Evolutionary conservation across 805 yeast genomes (phyloP).

Genomic region (Sugiyamaella marilandica): DNA sequence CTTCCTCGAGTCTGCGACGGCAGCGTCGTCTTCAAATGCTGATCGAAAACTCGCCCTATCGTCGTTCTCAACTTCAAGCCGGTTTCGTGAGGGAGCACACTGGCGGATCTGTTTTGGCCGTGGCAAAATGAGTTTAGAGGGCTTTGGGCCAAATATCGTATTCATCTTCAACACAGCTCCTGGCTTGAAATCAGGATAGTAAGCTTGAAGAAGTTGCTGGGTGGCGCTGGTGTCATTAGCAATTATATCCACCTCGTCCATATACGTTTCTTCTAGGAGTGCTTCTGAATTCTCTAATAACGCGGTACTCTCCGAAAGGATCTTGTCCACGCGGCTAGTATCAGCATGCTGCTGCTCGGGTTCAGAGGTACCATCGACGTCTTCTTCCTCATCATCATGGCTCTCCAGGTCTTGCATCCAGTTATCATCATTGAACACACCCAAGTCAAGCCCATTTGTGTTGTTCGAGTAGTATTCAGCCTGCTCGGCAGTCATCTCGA

Average conservation of each 20-base stretch:
- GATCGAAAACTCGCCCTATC: slow-evolving; percentile 47
- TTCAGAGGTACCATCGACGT: neutral
- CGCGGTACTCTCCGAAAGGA: slow-evolving; percentile 1
- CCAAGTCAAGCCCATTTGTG: slow-evolving; percentile 34
- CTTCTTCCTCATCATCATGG: slow-evolving; percentile 24
- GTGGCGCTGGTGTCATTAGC: slow-evolving; percentile 18
- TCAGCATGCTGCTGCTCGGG: neutral
- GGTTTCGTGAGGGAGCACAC: slow-evolving; percentile 49
- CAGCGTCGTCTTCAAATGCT: slow-evolving; percentile 17
- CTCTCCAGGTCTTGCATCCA: slow-evolving; percentile 11
- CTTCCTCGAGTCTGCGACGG: neutral
- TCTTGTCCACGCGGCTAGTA: neutral
- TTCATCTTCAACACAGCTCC: slow-evolving; percentile 60
- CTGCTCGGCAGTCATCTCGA: slow-evolving; percentile 24
- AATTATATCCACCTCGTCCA: slow-evolving; percentile 21
- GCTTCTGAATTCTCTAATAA: slow-evolving; percentile 17
- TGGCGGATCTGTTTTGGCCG: slow-evolving; percentile 38
- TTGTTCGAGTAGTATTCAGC: slow-evolving; percentile 14
- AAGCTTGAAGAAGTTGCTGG: slow-evolving; percentile 28
- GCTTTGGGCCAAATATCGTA: slow-evolving; percentile 58
- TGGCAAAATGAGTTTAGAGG: slow-evolving; percentile 50
- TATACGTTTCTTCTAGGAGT: slow-evolving; percentile 17
- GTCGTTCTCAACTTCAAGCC: slow-evolving; percentile 61
- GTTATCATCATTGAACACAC: slow-evolving; percentile 28
- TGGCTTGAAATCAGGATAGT: slow-evolving; percentile 59